Conservation (phyloP, 2,329 filamentous ascomycete species). For the Ceratocystis albifundus region DNA sequence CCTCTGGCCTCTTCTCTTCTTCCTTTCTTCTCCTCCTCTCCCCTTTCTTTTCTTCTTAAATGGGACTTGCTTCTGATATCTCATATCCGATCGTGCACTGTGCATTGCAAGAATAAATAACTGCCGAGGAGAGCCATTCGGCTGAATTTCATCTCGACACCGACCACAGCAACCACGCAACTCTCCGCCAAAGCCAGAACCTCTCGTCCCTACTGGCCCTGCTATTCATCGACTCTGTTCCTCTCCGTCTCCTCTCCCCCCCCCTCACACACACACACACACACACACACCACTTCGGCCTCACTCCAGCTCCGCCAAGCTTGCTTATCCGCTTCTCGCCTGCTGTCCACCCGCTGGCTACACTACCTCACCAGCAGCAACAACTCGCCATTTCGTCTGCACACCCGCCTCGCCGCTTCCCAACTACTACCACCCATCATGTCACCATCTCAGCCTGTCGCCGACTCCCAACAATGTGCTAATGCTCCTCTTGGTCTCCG, state of each 20-base stretch:
- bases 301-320: too few relatives aligned
- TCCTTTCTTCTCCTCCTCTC: too few relatives aligned
- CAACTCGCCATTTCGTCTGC: neutral
- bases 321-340: neutral
- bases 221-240: neutral
- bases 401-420: neutral
- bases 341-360: neutral
- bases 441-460: constrained; percentile 4
- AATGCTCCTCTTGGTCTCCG: constrained; percentile 20
- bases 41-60: neutral
- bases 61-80: neutral
- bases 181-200: too few relatives aligned
- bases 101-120: neutral
- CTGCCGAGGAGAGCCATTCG: neutral
- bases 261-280: too few relatives aligned
- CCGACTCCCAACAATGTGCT: constrained; percentile 6
- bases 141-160: neutral
- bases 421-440: neutral
- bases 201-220: neutral
- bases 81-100: neutral
- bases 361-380: neutral
- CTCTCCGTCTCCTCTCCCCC: too few relatives aligned
- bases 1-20: too few relatives aligned
- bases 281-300: too few relatives aligned
- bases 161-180: neutral